phyloP scores from a whole-genome alignment of 345 rosid species.

The Brassica nigra region DNA sequence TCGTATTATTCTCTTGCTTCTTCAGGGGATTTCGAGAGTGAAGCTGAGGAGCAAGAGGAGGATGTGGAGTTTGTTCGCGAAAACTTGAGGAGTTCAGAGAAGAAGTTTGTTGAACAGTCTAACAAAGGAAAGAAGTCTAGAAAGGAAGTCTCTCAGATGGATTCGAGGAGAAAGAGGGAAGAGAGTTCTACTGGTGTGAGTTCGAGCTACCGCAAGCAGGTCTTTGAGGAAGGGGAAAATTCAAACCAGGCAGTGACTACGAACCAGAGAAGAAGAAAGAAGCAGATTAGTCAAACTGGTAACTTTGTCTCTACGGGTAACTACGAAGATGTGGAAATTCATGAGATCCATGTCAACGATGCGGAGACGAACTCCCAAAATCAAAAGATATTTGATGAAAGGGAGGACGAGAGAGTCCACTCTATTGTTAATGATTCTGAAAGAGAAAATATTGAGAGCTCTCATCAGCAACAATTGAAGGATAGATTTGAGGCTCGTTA shows the following conservation, averaged over 20 bases:
- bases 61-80: constrained; percentile 40
- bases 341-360: constrained; percentile 46
- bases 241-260: constrained; percentile 37
- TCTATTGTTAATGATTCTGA: constrained; percentile 32
- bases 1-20: constrained; percentile 79
- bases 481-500: constrained; percentile 44
- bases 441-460: constrained; percentile 34
- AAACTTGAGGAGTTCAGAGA: constrained; percentile 8
- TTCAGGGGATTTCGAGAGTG: constrained; percentile 60
- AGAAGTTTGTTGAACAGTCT: constrained; percentile 30
- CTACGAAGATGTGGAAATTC: too few relatives aligned
- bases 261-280: constrained; percentile 46
- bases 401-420: constrained; percentile 41
- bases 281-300: constrained; percentile 39
- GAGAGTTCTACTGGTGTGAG: constrained; percentile 42
- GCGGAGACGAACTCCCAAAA: constrained; percentile 45
- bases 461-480: constrained; percentile 37
- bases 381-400: constrained; percentile 43
- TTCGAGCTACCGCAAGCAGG: constrained; percentile 39
- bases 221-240: constrained; percentile 42
- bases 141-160: constrained; percentile 46
- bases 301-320: too few relatives aligned
- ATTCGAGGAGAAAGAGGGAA: constrained; percentile 39
- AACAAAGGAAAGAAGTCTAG: constrained; percentile 45
- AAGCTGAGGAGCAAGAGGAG: constrained; percentile 49